Evolutionary conservation across 2,329 filamentous ascomycete species (phyloP).

Genomic region (Aotearoamyces nothofagi): DNA sequence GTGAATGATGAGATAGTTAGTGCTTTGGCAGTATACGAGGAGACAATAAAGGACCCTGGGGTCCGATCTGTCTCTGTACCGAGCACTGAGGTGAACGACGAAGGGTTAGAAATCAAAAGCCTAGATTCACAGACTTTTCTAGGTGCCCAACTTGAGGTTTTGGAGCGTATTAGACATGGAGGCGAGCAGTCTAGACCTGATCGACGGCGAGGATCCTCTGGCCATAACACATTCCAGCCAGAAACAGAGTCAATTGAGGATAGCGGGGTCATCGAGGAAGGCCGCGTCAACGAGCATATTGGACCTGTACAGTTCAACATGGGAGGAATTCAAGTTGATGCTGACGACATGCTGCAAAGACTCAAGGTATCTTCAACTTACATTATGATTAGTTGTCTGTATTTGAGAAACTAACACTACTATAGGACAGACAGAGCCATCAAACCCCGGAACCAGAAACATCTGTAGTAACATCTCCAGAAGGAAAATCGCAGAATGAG

Average conservation of each 20-base stretch:
- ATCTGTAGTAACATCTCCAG: conserved; percentile 12
- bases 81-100: conserved; percentile 24
- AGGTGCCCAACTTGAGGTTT: conserved; percentile 53
- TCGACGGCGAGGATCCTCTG: too few species aligned
- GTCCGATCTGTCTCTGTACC: conserved; percentile 42
- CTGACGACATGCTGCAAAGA: conserved; percentile 80
- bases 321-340: conserved; percentile 91
- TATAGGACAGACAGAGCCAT: conserved; percentile 19
- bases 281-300: conserved; percentile 50
- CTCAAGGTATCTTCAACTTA: conserved; percentile 52
- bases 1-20: conserved; percentile 29
- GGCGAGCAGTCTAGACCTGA: too few species aligned
- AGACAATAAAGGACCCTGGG: conserved; percentile 63
- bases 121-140: conserved; percentile 68
- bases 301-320: conserved; percentile 96
- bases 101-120: conserved; percentile 40
- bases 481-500: conserved; percentile 38
- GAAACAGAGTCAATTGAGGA: conserved; percentile 11
- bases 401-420: conserved; percentile 2
- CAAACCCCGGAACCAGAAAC: conserved; percentile 18
- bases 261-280: conserved; percentile 3
- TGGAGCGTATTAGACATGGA: conserved; percentile 45
- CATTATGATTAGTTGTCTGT: not conserved
- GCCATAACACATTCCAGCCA: conserved; percentile 9
- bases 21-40: conserved; percentile 62